Percentiles rank a stretch among this genome's conserved stretches.
phyloP scores from a whole-genome alignment of 352 stramenopile species.

The Phytophthora hybrid region DNA sequence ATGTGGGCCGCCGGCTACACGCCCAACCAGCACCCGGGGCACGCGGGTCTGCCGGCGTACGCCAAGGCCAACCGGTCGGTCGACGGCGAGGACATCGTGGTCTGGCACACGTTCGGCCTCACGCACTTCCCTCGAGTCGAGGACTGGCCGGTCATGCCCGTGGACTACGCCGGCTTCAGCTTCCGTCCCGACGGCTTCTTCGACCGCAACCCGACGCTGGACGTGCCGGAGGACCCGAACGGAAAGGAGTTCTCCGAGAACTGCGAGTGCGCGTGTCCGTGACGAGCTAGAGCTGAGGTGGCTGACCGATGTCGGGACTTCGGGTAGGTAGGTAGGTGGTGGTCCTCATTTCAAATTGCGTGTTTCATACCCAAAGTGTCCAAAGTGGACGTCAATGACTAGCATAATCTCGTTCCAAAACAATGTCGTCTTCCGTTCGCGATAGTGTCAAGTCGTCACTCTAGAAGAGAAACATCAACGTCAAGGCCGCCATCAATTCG shows the following conservation, averaged over 20 bases:
- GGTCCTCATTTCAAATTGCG: background rate
- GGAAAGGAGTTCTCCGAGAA: constrained; percentile 47
- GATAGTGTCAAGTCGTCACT: background rate
- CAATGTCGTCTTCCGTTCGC: background rate
- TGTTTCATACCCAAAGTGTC: constrained; percentile 22
- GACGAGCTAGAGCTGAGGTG: background rate
- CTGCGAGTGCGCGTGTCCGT: constrained; percentile 27
- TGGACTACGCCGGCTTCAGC: constrained; percentile 72
- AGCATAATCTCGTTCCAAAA: background rate
- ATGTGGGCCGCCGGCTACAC: constrained; percentile 78
- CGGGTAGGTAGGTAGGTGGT: background rate
- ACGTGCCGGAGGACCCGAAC: constrained; percentile 56
- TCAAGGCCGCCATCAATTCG: constrained; percentile 42
- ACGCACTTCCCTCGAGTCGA: constrained; percentile 75
- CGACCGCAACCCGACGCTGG: constrained; percentile 63
- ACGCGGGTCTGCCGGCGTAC: constrained; percentile 64
- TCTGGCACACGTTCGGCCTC: constrained; percentile 83
- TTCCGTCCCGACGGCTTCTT: constrained; percentile 79
- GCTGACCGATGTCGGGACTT: background rate
- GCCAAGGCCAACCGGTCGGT: constrained; percentile 59
- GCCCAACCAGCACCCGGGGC: constrained; percentile 63
- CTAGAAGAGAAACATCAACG: constrained; percentile 14
- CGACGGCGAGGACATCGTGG: constrained; percentile 70
- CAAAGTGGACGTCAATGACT: constrained; percentile 16
- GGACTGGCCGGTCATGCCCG: constrained; percentile 83